Percentiles rank a stretch among this genome's conserved stretches.
phyloP scores from a whole-genome alignment of 768 basidiomycete genomes.

The Lenzites betulinus region DNA sequence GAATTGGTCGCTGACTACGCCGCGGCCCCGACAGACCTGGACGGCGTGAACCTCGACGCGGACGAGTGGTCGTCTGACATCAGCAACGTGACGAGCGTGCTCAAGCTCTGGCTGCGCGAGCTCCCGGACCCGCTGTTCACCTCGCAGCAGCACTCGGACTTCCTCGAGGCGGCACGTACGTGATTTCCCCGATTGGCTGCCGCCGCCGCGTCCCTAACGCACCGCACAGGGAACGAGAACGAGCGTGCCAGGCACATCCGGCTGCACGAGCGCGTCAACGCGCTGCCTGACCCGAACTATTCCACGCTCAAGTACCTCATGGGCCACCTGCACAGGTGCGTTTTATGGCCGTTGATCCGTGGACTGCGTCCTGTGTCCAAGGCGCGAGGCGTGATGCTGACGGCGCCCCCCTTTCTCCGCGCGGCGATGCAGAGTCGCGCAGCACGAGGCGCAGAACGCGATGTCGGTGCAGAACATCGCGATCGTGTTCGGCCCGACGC shows the following conservation, averaged over 20 bases:
- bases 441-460: conserved; percentile 76
- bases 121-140: conserved; percentile 94
- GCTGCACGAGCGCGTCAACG: conserved; percentile 95
- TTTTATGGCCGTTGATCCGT: conserved; percentile 8
- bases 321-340: conserved; percentile 89
- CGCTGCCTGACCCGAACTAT: conserved; percentile 98
- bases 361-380: not conserved
- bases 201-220: not conserved
- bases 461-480: conserved; percentile 94
- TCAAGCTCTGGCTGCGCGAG: conserved; percentile 97
- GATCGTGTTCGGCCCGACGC: conserved; percentile 97
- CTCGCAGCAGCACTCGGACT: conserved; percentile 79
- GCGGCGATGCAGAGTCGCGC: conserved; percentile 57
- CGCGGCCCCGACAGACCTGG: conserved; percentile 59
- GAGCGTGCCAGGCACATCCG: conserved; percentile 94
- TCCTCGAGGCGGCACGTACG: conserved; percentile 95
- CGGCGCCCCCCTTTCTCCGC: not conserved
- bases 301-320: conserved; percentile 95
- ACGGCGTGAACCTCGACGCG: conserved; percentile 82
- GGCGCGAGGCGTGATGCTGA: not conserved
- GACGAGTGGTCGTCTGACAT: conserved; percentile 94
- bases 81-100: conserved; percentile 91
- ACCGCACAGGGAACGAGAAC: conserved; percentile 76
- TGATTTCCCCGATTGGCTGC: conserved; percentile 14
- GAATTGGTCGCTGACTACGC: not conserved